phyloP scores from a whole-genome alignment of 768 basidiomycete species.

The Tylopilus felleus region DNA sequence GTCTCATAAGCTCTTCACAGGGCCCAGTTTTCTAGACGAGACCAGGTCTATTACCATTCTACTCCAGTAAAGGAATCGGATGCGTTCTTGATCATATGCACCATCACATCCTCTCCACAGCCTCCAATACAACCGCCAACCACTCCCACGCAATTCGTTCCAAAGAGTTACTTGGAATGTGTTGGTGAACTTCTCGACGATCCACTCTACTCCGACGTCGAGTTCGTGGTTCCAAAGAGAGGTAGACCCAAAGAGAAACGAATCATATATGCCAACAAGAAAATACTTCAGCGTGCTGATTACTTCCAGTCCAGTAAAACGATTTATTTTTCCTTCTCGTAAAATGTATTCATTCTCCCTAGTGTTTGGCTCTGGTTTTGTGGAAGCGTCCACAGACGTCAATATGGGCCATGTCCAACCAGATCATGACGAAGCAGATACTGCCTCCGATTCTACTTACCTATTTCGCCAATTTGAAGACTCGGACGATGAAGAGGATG shows the following conservation, averaged over 20 bases:
- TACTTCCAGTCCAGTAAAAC: slow-evolving; percentile 72
- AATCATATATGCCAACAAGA: slow-evolving; percentile 65
- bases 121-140: slow-evolving; percentile 44
- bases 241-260: slow-evolving; percentile 36
- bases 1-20: slow-evolving; percentile 31
- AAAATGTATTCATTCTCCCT: not conserved
- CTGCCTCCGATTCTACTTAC: slow-evolving; percentile 49
- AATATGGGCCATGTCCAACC: slow-evolving; percentile 20
- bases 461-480: slow-evolving; percentile 40
- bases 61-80: slow-evolving; percentile 53
- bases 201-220: slow-evolving; percentile 80
- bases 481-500: slow-evolving; percentile 54
- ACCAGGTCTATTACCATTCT: slow-evolving; percentile 62
- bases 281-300: slow-evolving; percentile 64
- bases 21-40: slow-evolving; percentile 79
- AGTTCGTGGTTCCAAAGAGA: slow-evolving; percentile 65
- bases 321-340: not conserved
- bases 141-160: slow-evolving; percentile 52
- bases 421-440: slow-evolving; percentile 38
- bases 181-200: slow-evolving; percentile 78
- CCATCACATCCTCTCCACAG: slow-evolving; percentile 65
- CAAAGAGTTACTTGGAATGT: slow-evolving; percentile 62
- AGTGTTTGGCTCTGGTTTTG: slow-evolving; percentile 77
- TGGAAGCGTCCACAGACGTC: slow-evolving; percentile 47
- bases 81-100: slow-evolving; percentile 73